phyloP scores from a whole-genome alignment of 805 yeast genomes.

The Saturnispora hagleri region DNA sequence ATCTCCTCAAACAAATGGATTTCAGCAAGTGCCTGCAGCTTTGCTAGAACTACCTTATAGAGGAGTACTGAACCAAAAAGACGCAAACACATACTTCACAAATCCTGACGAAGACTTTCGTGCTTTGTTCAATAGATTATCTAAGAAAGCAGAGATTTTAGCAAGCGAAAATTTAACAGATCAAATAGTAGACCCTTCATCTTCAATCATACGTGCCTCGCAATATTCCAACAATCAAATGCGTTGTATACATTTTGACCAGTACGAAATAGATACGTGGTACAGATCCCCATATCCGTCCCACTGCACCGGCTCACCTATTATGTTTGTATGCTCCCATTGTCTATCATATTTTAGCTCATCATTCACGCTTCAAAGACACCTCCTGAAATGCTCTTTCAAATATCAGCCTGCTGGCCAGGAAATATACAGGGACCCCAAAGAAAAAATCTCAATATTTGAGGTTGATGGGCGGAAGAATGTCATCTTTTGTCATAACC shows the following conservation, averaged over 20 bases:
- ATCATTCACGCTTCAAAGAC: constrained; percentile 58
- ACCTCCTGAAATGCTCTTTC: constrained; percentile 61
- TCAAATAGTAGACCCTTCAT: not conserved
- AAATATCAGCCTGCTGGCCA: constrained; percentile 76
- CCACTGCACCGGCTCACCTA: constrained; percentile 55
- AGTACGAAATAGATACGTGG: constrained; percentile 80
- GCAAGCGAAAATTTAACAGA: constrained; percentile 21
- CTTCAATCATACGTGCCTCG: not conserved
- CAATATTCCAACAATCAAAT: constrained; percentile 8
- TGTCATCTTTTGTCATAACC: constrained; percentile 74
- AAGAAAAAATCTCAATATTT: constrained; percentile 59
- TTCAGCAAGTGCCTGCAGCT: constrained; percentile 7
- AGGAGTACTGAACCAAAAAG: constrained; percentile 51
- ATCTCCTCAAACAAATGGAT: constrained; percentile 1
- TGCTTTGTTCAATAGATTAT: constrained; percentile 33
- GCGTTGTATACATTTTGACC: constrained; percentile 43
- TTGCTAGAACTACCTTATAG: constrained; percentile 55
- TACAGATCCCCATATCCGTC: constrained; percentile 90
- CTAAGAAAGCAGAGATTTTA: constrained; percentile 32
- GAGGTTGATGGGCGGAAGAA: constrained; percentile 89
- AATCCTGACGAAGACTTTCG: constrained; percentile 38
- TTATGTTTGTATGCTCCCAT: constrained; percentile 70
- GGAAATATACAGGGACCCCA: constrained; percentile 71
- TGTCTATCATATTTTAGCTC: constrained; percentile 76
- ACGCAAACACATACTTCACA: constrained; percentile 52